phyloP scores from a whole-genome alignment of 768 basidiomycete species.

The Tremella fuciformis region DNA sequence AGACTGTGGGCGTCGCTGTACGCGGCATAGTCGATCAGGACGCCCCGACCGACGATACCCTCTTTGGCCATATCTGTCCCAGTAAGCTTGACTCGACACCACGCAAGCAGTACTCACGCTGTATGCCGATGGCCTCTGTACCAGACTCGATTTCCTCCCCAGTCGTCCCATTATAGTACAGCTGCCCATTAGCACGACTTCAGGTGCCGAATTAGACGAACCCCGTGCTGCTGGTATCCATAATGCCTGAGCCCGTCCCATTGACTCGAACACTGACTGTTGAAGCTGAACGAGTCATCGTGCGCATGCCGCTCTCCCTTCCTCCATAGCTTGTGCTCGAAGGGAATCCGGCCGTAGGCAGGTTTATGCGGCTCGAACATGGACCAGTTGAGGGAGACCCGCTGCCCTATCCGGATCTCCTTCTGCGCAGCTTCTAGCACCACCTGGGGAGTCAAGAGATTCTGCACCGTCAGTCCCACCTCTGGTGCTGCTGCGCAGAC shows the following conservation, averaged over 20 bases:
- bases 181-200: not conserved
- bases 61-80: not conserved
- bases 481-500: not conserved
- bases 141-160: not conserved
- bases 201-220: not conserved
- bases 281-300: constrained; percentile 13
- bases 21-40: constrained; percentile 1
- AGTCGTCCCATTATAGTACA: constrained; percentile 2
- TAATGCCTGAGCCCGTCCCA: constrained; percentile 32
- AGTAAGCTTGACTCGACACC: not conserved
- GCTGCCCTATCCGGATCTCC: not conserved
- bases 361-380: constrained; percentile 7
- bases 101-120: not conserved
- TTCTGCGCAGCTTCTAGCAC: constrained; percentile 15
- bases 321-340: constrained; percentile 1
- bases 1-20: not conserved
- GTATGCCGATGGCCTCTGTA: not conserved
- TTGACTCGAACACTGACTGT: constrained; percentile 26
- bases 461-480: constrained; percentile 6
- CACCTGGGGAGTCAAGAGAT: constrained; percentile 27
- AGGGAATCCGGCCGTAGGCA: constrained; percentile 1
- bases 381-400: not conserved
- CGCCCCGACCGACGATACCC: constrained; percentile 6
- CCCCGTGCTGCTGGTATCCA: constrained; percentile 22
- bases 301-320: constrained; percentile 2